These are phyloP conservation scores for Rhizopogon vulgaris DNA, from an alignment of 768 basidiomycete species.

Conservation along the genomic window DNA sequence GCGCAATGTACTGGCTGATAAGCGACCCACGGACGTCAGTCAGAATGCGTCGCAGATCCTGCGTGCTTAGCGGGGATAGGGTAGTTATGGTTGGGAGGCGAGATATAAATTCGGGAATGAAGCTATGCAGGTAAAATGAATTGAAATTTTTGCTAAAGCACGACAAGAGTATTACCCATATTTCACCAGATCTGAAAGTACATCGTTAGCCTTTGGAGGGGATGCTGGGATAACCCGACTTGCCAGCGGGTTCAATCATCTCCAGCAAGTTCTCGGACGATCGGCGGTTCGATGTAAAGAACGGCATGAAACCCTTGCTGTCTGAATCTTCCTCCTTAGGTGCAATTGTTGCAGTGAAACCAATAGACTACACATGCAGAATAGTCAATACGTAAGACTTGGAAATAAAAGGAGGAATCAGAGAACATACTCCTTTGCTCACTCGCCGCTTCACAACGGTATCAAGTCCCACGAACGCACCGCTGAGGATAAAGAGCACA, in stretches of 20 bases:
- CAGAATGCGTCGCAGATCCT: slow-evolving; percentile 84
- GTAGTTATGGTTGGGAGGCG: slow-evolving; percentile 91
- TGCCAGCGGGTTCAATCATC: slow-evolving; percentile 66
- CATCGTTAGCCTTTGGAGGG: neutral
- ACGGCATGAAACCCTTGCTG: slow-evolving; percentile 40
- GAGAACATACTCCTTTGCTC: slow-evolving; percentile 69
- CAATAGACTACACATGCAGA: slow-evolving; percentile 62
- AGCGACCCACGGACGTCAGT: slow-evolving; percentile 91
- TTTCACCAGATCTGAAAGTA: slow-evolving; percentile 63
- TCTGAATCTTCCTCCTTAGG: slow-evolving; percentile 33
- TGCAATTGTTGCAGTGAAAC: slow-evolving; percentile 60
- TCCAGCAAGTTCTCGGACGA: slow-evolving; percentile 53
- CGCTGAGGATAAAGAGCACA: slow-evolving; percentile 90
- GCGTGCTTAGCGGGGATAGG: slow-evolving; percentile 68
- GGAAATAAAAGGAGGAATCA: neutral
- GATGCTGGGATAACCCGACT: slow-evolving; percentile 7
- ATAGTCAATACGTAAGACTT: neutral
- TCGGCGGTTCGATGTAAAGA: slow-evolving; percentile 73
- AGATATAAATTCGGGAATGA: slow-evolving; percentile 94
- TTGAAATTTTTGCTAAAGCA: neutral
- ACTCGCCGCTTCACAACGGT: slow-evolving; percentile 72
- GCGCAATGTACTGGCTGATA: slow-evolving; percentile 80
- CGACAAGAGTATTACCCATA: slow-evolving; percentile 51
- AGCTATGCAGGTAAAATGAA: slow-evolving; percentile 34
- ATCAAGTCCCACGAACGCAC: slow-evolving; percentile 92